These are phyloP conservation scores for Phytophthora europaea DNA, from an alignment of 352 stramenopile genomes.

Conservation along the genomic window DNA sequence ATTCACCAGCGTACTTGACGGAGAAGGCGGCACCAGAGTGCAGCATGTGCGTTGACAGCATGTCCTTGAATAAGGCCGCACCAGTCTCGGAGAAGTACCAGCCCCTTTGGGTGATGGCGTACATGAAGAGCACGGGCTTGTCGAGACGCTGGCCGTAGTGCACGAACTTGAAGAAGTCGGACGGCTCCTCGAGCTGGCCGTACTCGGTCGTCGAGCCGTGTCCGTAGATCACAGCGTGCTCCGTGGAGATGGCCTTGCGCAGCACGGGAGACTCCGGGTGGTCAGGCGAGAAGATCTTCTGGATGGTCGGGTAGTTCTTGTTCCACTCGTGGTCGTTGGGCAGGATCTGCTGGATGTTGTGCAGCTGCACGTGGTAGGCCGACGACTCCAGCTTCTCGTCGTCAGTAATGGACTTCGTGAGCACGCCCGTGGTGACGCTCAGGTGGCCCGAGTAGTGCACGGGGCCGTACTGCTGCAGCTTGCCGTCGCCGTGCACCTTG, in stretches of 20 bases:
- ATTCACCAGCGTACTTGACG: conserved; percentile 47
- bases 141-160: conserved; percentile 32
- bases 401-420: conserved; percentile 36
- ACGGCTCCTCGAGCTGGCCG: conserved; percentile 7
- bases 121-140: conserved; percentile 51
- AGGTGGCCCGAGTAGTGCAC: conserved; percentile 46
- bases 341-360: conserved; percentile 35
- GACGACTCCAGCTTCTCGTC: conserved; percentile 33
- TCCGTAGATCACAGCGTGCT: conserved; percentile 48
- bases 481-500: not conserved
- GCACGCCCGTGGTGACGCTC: conserved; percentile 35
- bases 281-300: conserved; percentile 43
- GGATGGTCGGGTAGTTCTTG: conserved; percentile 34
- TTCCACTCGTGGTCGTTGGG: conserved; percentile 44
- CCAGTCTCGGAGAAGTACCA: conserved; percentile 55
- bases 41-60: conserved; percentile 53
- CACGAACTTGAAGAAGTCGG: conserved; percentile 45
- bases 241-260: conserved; percentile 24
- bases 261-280: conserved; percentile 37
- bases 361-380: conserved; percentile 42
- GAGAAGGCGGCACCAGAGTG: conserved; percentile 36
- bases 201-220: conserved; percentile 34
- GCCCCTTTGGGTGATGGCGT: conserved; percentile 40
- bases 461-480: conserved; percentile 36
- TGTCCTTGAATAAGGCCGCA: conserved; percentile 50